phyloP scores from a whole-genome alignment of 768 basidiomycete species.

The Trametes punicea region DNA sequence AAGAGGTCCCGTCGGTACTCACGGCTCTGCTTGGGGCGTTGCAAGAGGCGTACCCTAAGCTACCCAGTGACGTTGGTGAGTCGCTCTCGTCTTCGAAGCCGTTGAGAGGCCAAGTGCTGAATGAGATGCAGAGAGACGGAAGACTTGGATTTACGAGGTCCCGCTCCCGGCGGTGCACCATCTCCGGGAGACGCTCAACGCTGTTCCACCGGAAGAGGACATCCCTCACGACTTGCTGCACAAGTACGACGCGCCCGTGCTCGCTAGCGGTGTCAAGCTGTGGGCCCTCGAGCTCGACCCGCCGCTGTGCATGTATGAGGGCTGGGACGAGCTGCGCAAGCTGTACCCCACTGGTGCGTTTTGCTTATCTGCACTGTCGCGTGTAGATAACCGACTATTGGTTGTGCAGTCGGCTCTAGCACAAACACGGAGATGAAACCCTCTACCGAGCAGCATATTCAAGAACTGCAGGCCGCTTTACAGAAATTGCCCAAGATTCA shows the following conservation, averaged over 20 bases:
- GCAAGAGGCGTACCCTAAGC: conserved; percentile 55
- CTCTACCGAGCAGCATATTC: conserved; percentile 56
- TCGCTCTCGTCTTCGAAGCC: conserved; percentile 8
- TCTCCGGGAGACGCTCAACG: conserved; percentile 81
- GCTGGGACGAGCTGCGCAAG: conserved; percentile 88
- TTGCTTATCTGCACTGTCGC: background rate
- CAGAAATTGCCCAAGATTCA: conserved; percentile 75
- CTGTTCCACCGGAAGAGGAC: conserved; percentile 50
- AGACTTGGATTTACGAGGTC: conserved; percentile 93
- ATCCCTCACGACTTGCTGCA: conserved; percentile 54
- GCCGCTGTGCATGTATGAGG: conserved; percentile 79
- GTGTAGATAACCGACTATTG: background rate
- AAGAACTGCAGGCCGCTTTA: conserved; percentile 59
- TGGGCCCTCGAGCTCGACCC: conserved; percentile 92
- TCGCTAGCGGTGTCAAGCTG: conserved; percentile 82
- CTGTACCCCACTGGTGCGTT: conserved; percentile 69
- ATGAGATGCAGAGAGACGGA: conserved; percentile 63
- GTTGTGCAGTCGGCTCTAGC: conserved; percentile 47
- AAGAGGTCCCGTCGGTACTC: conserved; percentile 70
- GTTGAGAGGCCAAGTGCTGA: background rate
- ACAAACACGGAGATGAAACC: conserved; percentile 49
- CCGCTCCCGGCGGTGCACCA: conserved; percentile 81
- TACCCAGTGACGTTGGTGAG: conserved; percentile 64
- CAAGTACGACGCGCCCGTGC: conserved; percentile 81
- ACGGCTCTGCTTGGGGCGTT: conserved; percentile 62